Evolutionary conservation across 768 basidiomycete species (phyloP), one percentile per base, ranked within the genome.

Genomic region (Phanerodontia chrysosporium): DNA sequence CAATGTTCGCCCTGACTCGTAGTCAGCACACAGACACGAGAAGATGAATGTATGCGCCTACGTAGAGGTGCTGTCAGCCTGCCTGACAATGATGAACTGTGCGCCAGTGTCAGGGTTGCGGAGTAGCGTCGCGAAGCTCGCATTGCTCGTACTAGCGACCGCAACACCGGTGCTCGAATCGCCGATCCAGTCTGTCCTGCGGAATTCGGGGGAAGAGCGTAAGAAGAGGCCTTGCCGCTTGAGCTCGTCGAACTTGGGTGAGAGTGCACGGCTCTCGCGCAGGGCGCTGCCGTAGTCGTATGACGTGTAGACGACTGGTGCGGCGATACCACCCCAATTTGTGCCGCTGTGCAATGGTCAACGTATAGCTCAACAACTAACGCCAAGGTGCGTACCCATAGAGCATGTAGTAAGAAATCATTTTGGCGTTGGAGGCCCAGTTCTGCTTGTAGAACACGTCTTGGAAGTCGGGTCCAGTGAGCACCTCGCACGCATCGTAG

Each of bases 321-420:
- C 89, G 1, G 92, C 87, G 45, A 93, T 75, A 10, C 79, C 87
- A 42, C 89, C 92, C 90, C 90, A 94, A 13, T 87, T 91, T 0
- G 92, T 93, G 24, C 92, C 91, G 8, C 91, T 91, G 58, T 39
- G 13, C 56, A 14, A 1, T 21, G 8, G 13, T 39, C 18, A 46
- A 21, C 12, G 27, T 39, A 30, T 28, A 1, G 12, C 25, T 24
- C 10, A 13, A 18, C 18, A 28, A 27, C 2, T 3, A 32, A 48
- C 25, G 1, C 24, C 22, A 30, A 8, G 32, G 14, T 6, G 55
- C 60, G 27, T 68, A 87, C 87, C 87, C 90, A 64, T 84, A 91
- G 55, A 91, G 64, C 92, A 94, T 93, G 71, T 94, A 94, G 61
- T 89, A 90, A 6, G 83, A 91, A 59, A 92, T 83, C 46, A 94